These are phyloP conservation scores for Petasospora rhodanensis DNA, from an alignment of 1,139 yeast species.

Conservation along the genomic window DNA sequence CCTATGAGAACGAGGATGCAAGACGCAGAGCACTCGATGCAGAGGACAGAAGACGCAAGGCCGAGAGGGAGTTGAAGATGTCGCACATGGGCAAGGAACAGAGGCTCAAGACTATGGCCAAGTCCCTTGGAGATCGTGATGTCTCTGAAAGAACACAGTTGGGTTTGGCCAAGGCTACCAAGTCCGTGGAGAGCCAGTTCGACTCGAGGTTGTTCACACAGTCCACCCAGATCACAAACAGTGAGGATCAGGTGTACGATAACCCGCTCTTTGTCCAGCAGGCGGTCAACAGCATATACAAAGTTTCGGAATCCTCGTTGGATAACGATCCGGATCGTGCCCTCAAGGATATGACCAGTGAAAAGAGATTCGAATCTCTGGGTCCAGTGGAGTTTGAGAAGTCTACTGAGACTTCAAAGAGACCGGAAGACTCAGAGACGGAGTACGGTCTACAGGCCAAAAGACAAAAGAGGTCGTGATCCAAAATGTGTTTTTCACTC, in stretches of 20 bases:
- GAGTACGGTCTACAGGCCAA: conserved; percentile 26
- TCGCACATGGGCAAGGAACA: conserved; percentile 44
- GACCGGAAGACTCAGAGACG: conserved; percentile 12
- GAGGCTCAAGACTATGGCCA: conserved; percentile 39
- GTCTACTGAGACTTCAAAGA: conserved; percentile 25
- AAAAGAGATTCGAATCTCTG: conserved; percentile 33
- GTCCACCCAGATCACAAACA: conserved; percentile 38
- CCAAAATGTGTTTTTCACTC: background rate
- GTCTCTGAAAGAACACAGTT: conserved; percentile 51
- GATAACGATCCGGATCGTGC: conserved; percentile 29
- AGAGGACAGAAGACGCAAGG: conserved; percentile 40
- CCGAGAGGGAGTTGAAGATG: conserved; percentile 41
- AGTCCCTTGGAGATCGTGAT: conserved; percentile 42
- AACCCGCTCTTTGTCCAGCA: conserved; percentile 52
- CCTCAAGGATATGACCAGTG: conserved; percentile 29
- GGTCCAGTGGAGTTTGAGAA: conserved; percentile 54
- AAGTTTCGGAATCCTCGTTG: conserved; percentile 28
- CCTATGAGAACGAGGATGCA: conserved; percentile 24
- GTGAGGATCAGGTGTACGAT: conserved; percentile 51
- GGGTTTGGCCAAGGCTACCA: conserved; percentile 43
- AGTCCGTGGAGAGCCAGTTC: conserved; percentile 38
- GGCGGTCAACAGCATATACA: conserved; percentile 45
- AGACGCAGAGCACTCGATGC: conserved; percentile 37
- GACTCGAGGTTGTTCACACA: conserved; percentile 52
- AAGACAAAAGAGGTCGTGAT: conserved; percentile 12